Percentiles rank a stretch among this genome's conserved stretches.
Evolutionary conservation across 176 grass and related monocot genomes (phyloP).

Genomic region (Paspalum notatum): DNA sequence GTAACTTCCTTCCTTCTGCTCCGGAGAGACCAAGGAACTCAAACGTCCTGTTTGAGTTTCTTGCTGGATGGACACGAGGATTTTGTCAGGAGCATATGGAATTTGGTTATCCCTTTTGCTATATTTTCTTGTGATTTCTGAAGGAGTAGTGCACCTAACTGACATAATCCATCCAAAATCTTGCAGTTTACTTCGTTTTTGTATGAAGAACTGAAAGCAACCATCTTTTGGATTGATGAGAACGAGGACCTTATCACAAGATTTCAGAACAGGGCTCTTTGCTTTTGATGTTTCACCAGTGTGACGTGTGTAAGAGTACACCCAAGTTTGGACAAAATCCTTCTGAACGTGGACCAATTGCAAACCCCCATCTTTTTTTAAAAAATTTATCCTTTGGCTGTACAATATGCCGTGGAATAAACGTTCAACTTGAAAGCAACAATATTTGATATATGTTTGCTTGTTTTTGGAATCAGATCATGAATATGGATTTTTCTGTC

Average conservation of each 20-base stretch:
- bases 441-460: neutral
- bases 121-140: neutral
- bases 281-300: neutral
- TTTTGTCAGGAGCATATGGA: neutral
- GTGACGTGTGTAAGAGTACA: conserved; percentile 4
- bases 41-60: neutral
- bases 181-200: neutral
- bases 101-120: neutral
- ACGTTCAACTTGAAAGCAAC: neutral
- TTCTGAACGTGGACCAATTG: conserved; percentile 4
- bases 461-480: neutral
- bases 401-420: neutral
- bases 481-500: neutral
- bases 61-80: neutral
- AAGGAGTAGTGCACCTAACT: neutral
- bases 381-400: neutral
- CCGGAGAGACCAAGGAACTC: neutral
- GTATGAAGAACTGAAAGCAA: neutral
- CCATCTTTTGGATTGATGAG: neutral
- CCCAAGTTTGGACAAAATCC: conserved; percentile 32
- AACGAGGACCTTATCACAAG: neutral
- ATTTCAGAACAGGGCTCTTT: neutral
- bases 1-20: neutral
- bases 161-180: neutral
- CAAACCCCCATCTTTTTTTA: neutral